A percentile compares a stretch with the other conserved stretches of the same genome.
Evolutionary conservation across 495 filamentous ascomycete species (phyloP).

Genomic region (Chaetomium tenue): DNA sequence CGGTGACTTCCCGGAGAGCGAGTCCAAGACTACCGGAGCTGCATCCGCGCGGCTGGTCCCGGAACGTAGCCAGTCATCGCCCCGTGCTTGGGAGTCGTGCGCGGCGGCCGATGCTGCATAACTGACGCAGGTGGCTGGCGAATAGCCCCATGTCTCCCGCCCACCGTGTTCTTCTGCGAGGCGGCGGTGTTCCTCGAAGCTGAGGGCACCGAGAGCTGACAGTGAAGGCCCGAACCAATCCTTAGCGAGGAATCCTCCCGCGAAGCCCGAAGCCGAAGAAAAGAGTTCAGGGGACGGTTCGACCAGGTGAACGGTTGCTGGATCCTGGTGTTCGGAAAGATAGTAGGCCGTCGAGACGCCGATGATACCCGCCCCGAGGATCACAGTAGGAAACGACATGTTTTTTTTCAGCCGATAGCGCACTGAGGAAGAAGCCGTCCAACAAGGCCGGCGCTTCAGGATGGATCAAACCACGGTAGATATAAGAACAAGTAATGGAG

Average conservation of each 20-base stretch:
- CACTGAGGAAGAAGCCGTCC: not conserved
- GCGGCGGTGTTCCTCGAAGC: slow-evolving; percentile 64
- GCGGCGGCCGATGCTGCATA: slow-evolving; percentile 40
- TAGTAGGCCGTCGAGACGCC: slow-evolving; percentile 77
- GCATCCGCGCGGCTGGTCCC: slow-evolving; percentile 63
- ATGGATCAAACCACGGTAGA: not conserved
- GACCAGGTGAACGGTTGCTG: slow-evolving; percentile 63
- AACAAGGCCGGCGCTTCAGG: not conserved
- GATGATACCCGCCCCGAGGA: slow-evolving; percentile 77
- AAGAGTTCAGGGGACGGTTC: slow-evolving; percentile 66
- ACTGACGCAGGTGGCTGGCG: slow-evolving; percentile 60
- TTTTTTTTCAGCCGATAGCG: not conserved
- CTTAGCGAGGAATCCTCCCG: slow-evolving; percentile 70
- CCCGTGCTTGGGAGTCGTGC: slow-evolving; percentile 31
- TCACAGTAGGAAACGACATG: slow-evolving; percentile 55
- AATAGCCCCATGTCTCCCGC: slow-evolving; percentile 65
- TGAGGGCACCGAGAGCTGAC: slow-evolving; percentile 59
- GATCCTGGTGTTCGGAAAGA: slow-evolving; percentile 55
- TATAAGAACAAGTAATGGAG: not conserved
- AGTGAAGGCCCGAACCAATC: slow-evolving; percentile 65
- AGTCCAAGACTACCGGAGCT: slow-evolving; percentile 44
- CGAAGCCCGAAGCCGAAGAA: slow-evolving; percentile 68
- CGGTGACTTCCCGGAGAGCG: slow-evolving; percentile 36
- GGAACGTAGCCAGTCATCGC: slow-evolving; percentile 62
- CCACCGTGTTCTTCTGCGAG: slow-evolving; percentile 63